These are phyloP conservation scores for Delonix regia DNA, from an alignment of 306 rosid genomes.

Conservation along the genomic window DNA sequence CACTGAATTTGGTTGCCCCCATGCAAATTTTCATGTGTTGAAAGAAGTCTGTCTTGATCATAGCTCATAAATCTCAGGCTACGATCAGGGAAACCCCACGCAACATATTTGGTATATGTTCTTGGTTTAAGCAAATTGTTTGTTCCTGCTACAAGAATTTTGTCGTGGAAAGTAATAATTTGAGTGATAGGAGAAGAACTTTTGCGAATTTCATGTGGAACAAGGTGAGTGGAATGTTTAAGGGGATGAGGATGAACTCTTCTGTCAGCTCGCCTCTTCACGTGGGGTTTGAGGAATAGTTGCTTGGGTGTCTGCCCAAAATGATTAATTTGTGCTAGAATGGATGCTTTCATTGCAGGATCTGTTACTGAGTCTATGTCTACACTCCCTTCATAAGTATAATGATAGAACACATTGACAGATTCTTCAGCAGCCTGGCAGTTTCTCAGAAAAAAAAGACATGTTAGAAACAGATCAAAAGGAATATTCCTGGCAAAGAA, in stretches of 20 bases:
- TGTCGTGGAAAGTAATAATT: conserved; percentile 62
- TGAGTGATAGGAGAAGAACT: conserved; percentile 62
- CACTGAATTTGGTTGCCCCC: conserved; percentile 94
- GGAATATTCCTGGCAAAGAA: conserved; percentile 27
- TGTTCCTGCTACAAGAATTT: conserved; percentile 66
- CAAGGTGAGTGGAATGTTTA: conserved; percentile 60
- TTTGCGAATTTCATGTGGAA: conserved; percentile 68
- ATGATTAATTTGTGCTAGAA: conserved; percentile 97
- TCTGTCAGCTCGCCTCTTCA: conserved; percentile 78
- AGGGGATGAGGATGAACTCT: conserved; percentile 81
- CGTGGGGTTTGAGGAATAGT: conserved; percentile 89
- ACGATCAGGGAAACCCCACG: conserved; percentile 92
- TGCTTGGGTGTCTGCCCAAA: conserved; percentile 99
- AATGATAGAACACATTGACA: conserved; percentile 93
- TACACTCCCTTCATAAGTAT: conserved; percentile 99
- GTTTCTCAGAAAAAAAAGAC: conserved; percentile 27
- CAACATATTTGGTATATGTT: conserved; percentile 88
- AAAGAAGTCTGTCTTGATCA: conserved; percentile 76
- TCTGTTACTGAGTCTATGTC: conserved; percentile 97
- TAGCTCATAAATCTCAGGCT: conserved; percentile 79
- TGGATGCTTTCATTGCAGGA: conserved; percentile 99
- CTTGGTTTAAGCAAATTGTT: conserved; percentile 87
- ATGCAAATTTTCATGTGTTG: conserved; percentile 86
- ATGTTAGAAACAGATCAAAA: conserved; percentile 41
- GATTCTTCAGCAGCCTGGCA: conserved; percentile 98